Conservation (phyloP, 2,329 filamentous ascomycete species). For the Clathrospora elynae region DNA sequence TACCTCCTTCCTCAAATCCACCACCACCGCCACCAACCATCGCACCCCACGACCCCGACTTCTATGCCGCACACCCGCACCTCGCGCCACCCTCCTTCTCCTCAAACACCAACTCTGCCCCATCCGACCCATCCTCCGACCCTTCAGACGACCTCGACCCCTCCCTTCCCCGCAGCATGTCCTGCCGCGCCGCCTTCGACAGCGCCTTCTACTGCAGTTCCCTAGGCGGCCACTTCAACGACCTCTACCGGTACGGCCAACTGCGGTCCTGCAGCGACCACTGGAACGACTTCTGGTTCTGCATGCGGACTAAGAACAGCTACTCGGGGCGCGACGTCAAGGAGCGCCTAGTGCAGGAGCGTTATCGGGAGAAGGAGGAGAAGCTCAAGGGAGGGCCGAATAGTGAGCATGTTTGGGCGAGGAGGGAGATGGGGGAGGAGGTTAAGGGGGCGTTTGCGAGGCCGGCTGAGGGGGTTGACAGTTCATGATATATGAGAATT, state of each 20-base stretch:
- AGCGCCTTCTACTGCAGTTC: slow-evolving; percentile 92
- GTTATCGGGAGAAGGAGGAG: slow-evolving; percentile 69
- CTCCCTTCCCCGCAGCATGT: slow-evolving; percentile 77
- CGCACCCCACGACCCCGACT: slow-evolving; percentile 58
- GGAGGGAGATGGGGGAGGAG: slow-evolving; percentile 58
- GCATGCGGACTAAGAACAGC: slow-evolving; percentile 77
- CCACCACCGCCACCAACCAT: slow-evolving; percentile 26
- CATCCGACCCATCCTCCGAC: slow-evolving; percentile 10
- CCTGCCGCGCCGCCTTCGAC: slow-evolving; percentile 89
- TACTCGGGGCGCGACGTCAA: slow-evolving; percentile 62
- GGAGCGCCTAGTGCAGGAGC: slow-evolving; percentile 64
- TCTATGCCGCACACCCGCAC: slow-evolving; percentile 59
- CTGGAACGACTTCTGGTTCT: slow-evolving; percentile 97
- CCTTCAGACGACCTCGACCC: slow-evolving; percentile 27
- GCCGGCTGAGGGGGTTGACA: slow-evolving; percentile 14
- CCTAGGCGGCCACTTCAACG: slow-evolving; percentile 86
- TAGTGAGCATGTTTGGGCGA: slow-evolving; percentile 90
- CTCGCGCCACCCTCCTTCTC: slow-evolving; percentile 46
- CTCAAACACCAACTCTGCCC: slow-evolving; percentile 15
- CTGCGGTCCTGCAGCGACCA: slow-evolving; percentile 79
- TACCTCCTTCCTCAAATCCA: slow-evolving; percentile 12
- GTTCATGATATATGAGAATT: slow-evolving; percentile 1
- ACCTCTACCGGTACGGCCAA: slow-evolving; percentile 84
- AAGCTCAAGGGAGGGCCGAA: slow-evolving; percentile 72
- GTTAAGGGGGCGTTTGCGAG: slow-evolving; percentile 34